Base-by-base conservation (phyloP, 2,329 filamentous ascomycete species). In the Sclerotinia nivalis region DNA sequence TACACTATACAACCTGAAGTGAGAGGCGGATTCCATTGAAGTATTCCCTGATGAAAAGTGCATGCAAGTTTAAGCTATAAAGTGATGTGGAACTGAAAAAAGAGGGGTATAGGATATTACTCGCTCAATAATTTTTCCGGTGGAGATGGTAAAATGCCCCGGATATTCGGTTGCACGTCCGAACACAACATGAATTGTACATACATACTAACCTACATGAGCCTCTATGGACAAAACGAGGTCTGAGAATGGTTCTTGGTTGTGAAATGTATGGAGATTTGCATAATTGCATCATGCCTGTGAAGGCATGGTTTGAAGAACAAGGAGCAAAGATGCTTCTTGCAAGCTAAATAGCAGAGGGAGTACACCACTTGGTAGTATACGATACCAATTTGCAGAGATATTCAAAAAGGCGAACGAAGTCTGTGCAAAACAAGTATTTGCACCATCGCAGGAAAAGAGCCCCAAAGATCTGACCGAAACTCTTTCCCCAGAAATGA, bases 101-200 rank as follows among this genome's bases (percentile, higher is more conserved):
- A 68, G 55, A 61, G 66, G 66, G 55, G 66, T 68, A 68, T 59
- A 10, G 28, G 9, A 58, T 34, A 20, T 25, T 13, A 40, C 10
- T 52, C 54, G n/a, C 34, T 52, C 52, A 68, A 40, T 34, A 12
- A 50, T 37, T 61, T 68, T 61, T 52, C 66, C 66, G 43, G 28
- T 40, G 31, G 6, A 45, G 34, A 56, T 31, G 50, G 55, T 37
- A 28, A 37, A 40, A 10, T 4, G 40, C 34, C 43, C 40, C 52
- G 55, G 55, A 40, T 60, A 37, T 28, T 68, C 66, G 31, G 66
- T 49, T 68, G 28, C 8, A 40, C 15, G n/a, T 61, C 43, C 54
- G 43, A 49, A 40, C n/a, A 40, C 8, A 64, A 20, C 15, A 25
- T 52, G 20, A 28, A 45, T 52, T 40, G 20, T 40, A 25, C 40